Conservation (phyloP, 2,329 filamentous ascomycete genomes). For the Westerdykella aurantiaca region DNA sequence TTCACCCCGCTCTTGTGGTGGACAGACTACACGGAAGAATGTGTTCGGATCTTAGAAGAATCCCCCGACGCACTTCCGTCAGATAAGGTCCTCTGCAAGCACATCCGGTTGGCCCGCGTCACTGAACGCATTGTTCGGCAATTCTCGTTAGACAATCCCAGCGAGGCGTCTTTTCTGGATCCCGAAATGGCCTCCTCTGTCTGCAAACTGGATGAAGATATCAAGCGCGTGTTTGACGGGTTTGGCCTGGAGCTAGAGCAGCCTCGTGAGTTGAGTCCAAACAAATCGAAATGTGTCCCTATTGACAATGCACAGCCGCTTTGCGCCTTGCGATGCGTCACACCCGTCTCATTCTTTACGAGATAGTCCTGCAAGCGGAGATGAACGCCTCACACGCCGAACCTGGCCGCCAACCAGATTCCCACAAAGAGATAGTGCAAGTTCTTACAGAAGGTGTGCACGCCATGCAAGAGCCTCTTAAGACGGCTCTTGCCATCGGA, state of each 20-base stretch:
- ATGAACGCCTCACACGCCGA: conserved; percentile 31
- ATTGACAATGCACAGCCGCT: conserved; percentile 24
- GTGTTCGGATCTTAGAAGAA: conserved; percentile 51
- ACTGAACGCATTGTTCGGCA: conserved; percentile 53
- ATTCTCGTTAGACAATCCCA: conserved; percentile 53
- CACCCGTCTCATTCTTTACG: conserved; percentile 46
- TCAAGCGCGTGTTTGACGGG: conserved; percentile 34
- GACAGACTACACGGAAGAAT: conserved; percentile 60
- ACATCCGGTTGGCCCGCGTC: conserved; percentile 54
- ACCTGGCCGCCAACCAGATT: conserved; percentile 39
- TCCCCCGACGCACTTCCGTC: conserved; percentile 53
- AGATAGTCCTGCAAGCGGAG: conserved; percentile 42
- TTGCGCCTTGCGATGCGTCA: conserved; percentile 44
- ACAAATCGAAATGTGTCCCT: neutral
- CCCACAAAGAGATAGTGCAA: conserved; percentile 37
- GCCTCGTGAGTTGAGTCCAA: conserved; percentile 24
- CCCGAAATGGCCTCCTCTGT: conserved; percentile 51
- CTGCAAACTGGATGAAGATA: conserved; percentile 50
- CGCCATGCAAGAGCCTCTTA: conserved; percentile 44
- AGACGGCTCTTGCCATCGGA: conserved; percentile 46
- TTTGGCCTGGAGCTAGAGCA: conserved; percentile 37
- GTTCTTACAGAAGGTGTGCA: conserved; percentile 43
- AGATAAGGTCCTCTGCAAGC: conserved; percentile 52
- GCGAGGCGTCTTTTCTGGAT: conserved; percentile 50
- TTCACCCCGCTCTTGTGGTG: conserved; percentile 55